phyloP scores from a whole-genome alignment of 306 rosid species.

The Rubus parviflorus region DNA sequence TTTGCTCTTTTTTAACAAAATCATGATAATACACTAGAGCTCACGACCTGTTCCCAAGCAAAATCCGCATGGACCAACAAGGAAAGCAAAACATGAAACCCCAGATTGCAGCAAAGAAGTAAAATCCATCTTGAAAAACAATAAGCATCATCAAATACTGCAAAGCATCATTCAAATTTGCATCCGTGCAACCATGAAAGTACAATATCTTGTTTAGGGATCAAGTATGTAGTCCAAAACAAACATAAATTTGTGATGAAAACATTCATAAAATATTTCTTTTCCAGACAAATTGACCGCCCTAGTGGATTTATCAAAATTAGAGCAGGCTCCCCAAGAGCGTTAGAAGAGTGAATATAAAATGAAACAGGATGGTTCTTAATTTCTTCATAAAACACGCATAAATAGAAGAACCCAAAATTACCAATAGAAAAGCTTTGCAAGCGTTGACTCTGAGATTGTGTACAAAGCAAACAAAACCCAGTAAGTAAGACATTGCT shows the following conservation, averaged over 20 bases:
- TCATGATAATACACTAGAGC: neutral
- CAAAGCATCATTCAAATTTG: neutral
- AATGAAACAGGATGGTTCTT: neutral
- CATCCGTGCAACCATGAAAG: neutral
- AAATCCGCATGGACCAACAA: neutral
- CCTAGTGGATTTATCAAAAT: neutral
- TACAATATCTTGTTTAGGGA: neutral
- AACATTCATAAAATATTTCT: neutral
- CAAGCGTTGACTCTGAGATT: slow-evolving; percentile 44
- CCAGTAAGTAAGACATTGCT: slow-evolving; percentile 65
- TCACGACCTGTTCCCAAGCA: neutral
- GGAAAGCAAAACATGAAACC: slow-evolving; percentile 4
- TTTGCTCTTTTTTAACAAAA: neutral
- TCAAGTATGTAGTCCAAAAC: neutral
- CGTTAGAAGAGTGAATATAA: neutral
- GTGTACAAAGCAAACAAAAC: slow-evolving; percentile 47
- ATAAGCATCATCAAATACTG: neutral
- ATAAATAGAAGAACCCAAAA: neutral
- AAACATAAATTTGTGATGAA: neutral
- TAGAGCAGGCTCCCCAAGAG: neutral
- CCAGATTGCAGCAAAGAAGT: neutral
- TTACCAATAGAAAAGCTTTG: slow-evolving; percentile 44
- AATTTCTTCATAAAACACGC: neutral
- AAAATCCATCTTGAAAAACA: neutral
- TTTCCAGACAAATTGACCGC: slow-evolving; percentile 3